These are phyloP conservation scores for Neonectria faginata DNA, from an alignment of 2,329 filamentous ascomycete genomes.

Conservation along the genomic window DNA sequence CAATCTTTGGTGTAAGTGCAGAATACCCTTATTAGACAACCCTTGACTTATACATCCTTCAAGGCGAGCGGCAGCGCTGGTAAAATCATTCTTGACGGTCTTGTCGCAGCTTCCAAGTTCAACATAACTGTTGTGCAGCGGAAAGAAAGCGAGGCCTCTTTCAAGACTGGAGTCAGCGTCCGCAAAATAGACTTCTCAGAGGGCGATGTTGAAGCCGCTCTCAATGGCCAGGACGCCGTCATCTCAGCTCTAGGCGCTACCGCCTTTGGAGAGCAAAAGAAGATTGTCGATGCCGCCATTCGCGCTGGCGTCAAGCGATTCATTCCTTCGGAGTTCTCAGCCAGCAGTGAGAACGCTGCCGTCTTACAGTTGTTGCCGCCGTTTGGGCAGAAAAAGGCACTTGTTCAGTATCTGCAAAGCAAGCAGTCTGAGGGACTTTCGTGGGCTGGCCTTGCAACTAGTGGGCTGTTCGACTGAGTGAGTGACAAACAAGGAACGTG, in stretches of 20 bases:
- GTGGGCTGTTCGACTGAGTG: constrained; percentile 45
- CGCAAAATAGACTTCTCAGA: constrained; percentile 31
- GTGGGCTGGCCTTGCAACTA: constrained; percentile 48
- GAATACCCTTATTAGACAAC: too few relatives aligned
- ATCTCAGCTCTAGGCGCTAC: constrained; percentile 58
- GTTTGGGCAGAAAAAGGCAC: constrained; percentile 35
- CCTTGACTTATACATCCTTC: not conserved
- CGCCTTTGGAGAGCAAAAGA: constrained; percentile 57
- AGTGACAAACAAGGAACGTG: not conserved
- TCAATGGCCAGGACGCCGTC: constrained; percentile 33
- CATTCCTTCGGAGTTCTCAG: constrained; percentile 63
- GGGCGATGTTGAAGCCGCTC: constrained; percentile 17
- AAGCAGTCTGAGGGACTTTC: constrained; percentile 31
- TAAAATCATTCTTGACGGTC: constrained; percentile 30
- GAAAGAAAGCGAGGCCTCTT: constrained; percentile 24
- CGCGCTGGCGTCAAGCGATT: constrained; percentile 65
- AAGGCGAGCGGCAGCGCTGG: constrained; percentile 36
- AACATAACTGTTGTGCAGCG: constrained; percentile 30
- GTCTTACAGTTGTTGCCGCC: constrained; percentile 35
- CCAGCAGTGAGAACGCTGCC: constrained; percentile 45
- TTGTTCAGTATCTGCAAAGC: constrained; percentile 30
- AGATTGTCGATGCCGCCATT: constrained; percentile 64
- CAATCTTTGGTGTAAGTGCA: constrained; percentile 19
- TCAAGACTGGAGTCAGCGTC: constrained; percentile 17
- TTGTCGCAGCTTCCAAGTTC: constrained; percentile 23